phyloP scores from a whole-genome alignment of 148 eudicot species.

The Talinum fruticosum region DNA sequence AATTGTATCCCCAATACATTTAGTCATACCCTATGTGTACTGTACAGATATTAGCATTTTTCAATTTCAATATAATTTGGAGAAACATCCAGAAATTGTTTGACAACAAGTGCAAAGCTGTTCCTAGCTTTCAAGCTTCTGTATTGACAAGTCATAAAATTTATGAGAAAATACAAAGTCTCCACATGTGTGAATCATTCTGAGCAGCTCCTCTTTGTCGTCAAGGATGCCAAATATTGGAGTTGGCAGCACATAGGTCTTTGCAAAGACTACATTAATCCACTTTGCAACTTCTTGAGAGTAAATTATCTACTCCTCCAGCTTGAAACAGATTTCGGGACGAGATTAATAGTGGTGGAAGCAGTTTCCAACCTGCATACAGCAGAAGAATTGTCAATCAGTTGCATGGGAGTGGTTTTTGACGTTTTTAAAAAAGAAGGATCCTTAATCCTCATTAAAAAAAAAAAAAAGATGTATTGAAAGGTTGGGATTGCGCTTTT shows the following conservation, averaged over 20 bases:
- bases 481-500: neutral
- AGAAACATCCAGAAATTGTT: neutral
- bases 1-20: neutral
- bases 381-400: too few species aligned
- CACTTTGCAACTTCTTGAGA: neutral
- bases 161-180: neutral
- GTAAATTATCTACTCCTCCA: slow-evolving; percentile 34
- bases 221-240: neutral
- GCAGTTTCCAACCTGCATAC: slow-evolving; percentile 43
- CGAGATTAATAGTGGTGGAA: slow-evolving; percentile 27
- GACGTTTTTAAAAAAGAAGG: too few species aligned
- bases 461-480: too few species aligned
- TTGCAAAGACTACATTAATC: neutral
- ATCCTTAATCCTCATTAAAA: too few species aligned
- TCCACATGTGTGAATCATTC: neutral
- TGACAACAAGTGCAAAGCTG: neutral
- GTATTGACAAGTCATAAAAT: neutral
- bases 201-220: neutral
- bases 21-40: neutral
- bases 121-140: neutral
- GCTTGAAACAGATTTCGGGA: slow-evolving; percentile 43
- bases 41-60: neutral
- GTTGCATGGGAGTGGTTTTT: neutral
- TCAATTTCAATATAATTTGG: neutral
- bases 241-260: neutral